phyloP scores from a whole-genome alignment of 1,139 yeast genomes.

The Zygosaccharomyces pseudobailii region DNA sequence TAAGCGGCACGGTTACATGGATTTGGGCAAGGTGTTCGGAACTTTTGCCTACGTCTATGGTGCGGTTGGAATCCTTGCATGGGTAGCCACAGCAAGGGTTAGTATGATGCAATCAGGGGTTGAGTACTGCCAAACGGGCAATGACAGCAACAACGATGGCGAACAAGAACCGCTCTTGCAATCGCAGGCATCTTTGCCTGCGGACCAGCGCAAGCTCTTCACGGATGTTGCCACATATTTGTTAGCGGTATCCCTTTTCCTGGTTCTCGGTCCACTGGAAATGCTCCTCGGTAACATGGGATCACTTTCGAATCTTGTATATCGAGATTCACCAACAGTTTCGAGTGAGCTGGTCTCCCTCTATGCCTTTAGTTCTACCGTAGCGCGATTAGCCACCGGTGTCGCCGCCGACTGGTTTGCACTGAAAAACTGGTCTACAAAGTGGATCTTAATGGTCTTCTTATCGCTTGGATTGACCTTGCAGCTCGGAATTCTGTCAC shows the following conservation, averaged over 20 bases:
- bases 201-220: conserved; percentile 39
- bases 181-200: conserved; percentile 8
- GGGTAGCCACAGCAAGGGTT: conserved; percentile 59
- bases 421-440: conserved; percentile 36
- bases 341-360: conserved; percentile 48
- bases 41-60: conserved; percentile 56
- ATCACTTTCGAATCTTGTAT: conserved; percentile 40
- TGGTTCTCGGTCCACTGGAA: conserved; percentile 82
- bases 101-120: conserved; percentile 37
- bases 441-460: conserved; percentile 43
- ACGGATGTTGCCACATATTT: conserved; percentile 63
- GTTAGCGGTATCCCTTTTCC: conserved; percentile 55
- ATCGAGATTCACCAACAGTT: conserved; percentile 20
- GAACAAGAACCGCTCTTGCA: conserved; percentile 14
- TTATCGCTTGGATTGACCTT: conserved; percentile 44
- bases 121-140: conserved; percentile 19
- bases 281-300: conserved; percentile 85
- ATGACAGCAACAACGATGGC: conserved; percentile 15
- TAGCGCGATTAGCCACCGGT: conserved; percentile 65
- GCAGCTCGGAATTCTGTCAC: conserved; percentile 32
- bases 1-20: conserved; percentile 33
- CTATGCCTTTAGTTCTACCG: conserved; percentile 53
- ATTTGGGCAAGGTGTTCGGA: conserved; percentile 51
- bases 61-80: conserved; percentile 52
- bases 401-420: conserved; percentile 54